Percentiles rank a stretch among this genome's conserved stretches.
phyloP scores from a whole-genome alignment of 2,329 filamentous ascomycete genomes.

The Didymella glomerata region DNA sequence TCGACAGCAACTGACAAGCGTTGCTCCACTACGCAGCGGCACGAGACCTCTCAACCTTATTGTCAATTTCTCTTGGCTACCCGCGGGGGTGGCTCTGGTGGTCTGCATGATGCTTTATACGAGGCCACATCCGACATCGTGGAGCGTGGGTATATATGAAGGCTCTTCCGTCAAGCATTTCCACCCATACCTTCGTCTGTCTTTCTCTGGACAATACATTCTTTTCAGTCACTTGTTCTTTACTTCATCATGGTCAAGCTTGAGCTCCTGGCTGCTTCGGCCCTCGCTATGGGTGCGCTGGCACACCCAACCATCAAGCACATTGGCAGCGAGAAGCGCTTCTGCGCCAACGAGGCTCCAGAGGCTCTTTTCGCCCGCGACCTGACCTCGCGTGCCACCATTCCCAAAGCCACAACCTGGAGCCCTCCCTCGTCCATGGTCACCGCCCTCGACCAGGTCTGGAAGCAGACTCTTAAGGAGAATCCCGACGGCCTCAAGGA shows the following conservation, averaged over 20 bases:
- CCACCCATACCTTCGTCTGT: not conserved
- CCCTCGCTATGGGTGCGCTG: slow-evolving; percentile 30
- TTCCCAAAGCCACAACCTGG: slow-evolving; percentile 13
- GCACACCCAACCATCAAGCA: slow-evolving; percentile 39
- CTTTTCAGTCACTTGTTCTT: slow-evolving; percentile 15
- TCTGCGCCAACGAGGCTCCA: slow-evolving; percentile 30
- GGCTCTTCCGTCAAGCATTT: not conserved
- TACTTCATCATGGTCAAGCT: slow-evolving; percentile 30
- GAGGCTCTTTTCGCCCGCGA: slow-evolving; percentile 25
- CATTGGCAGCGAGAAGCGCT: slow-evolving; percentile 30
- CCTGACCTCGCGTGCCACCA: slow-evolving; percentile 26
- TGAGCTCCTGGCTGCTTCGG: slow-evolving; percentile 27
- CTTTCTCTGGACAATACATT: slow-evolving; percentile 11
- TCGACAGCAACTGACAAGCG: not conserved
- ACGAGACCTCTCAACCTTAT: not conserved
- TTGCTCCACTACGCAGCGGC: not conserved
- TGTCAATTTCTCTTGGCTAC: not conserved
- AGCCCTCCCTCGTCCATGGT: slow-evolving; percentile 19
- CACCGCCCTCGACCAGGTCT: slow-evolving; percentile 37
- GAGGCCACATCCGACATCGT: not conserved
- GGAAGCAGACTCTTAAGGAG: slow-evolving; percentile 36
- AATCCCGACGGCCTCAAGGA: slow-evolving; percentile 36
- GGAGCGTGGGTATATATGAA: not conserved
- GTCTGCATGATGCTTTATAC: not conserved
- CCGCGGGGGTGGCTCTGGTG: not conserved